These are phyloP conservation scores for Amylostereum areolatum DNA, from an alignment of 1,284 basidiomycete genomes.

Conservation along the genomic window DNA sequence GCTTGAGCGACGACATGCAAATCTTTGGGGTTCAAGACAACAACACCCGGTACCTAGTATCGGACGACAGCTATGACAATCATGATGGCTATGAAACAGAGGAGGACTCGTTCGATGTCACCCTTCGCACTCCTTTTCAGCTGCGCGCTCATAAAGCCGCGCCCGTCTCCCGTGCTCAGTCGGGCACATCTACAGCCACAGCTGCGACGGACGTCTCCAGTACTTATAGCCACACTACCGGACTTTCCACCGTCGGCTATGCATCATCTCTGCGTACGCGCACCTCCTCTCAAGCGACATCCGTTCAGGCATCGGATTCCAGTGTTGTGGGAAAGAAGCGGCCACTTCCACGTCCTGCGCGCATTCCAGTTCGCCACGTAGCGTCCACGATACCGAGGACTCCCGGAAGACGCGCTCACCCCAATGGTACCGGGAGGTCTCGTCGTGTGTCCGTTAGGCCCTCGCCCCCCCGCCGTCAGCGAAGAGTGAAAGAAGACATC, in stretches of 20 bases:
- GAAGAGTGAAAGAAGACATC: constrained; percentile 9
- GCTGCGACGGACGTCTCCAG: constrained; percentile 30
- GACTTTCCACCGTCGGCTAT: constrained; percentile 39
- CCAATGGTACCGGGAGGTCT: no score
- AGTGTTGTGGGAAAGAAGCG: constrained; percentile 22
- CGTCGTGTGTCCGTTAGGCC: no score
- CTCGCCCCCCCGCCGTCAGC: constrained; percentile 7
- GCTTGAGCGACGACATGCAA: constrained; percentile 47
- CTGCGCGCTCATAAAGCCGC: constrained; percentile 13
- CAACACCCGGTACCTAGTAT: constrained; percentile 8
- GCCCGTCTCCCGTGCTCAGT: constrained; percentile 12
- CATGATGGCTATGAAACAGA: constrained; percentile 38
- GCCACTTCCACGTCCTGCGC: constrained; percentile 13
- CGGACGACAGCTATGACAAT: constrained; percentile 27
- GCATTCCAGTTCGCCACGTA: background rate
- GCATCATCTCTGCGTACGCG: constrained; percentile 38
- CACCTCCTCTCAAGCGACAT: constrained; percentile 33
- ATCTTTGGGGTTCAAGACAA: constrained; percentile 22
- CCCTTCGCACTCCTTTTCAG: constrained; percentile 54
- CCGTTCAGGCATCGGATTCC: constrained; percentile 15
- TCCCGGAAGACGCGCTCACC: no score
- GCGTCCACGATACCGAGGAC: background rate
- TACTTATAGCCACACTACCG: constrained; percentile 33
- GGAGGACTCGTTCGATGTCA: constrained; percentile 60
- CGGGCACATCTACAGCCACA: constrained; percentile 18